Conservation (phyloP, 2,329 filamentous ascomycete genomes). For the Phialophora verrucosa region DNA sequence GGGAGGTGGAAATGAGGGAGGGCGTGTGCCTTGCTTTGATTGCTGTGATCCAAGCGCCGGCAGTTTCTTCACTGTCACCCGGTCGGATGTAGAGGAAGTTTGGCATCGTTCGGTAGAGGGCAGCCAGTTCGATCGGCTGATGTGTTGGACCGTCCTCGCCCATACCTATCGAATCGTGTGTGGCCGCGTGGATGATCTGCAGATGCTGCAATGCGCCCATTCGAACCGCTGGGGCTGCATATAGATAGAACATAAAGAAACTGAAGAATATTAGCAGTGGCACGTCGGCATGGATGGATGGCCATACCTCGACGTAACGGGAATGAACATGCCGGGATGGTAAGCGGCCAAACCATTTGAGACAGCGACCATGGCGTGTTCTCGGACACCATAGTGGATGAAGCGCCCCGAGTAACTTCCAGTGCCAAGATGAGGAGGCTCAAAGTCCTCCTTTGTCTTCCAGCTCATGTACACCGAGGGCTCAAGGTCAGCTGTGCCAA, state of each 20-base stretch:
- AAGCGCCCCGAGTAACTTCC: conserved; percentile 45
- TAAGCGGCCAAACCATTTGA: conserved; percentile 73
- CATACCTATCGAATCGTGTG: conserved; percentile 64
- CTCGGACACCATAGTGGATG: conserved; percentile 86
- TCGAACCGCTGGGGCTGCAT: conserved; percentile 61
- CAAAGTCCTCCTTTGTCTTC: conserved; percentile 58
- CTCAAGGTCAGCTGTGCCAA: conserved; percentile 60
- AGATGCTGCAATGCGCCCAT: conserved; percentile 64
- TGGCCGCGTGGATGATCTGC: conserved; percentile 63
- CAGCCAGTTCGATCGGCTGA: conserved; percentile 62
- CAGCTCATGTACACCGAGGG: conserved; percentile 64
- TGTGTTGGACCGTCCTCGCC: conserved; percentile 67
- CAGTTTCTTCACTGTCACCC: conserved; percentile 61
- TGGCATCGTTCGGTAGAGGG: conserved; percentile 65
- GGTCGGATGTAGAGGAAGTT: conserved; percentile 65
- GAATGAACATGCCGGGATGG: conserved; percentile 59
- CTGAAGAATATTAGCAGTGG: conserved; percentile 35
- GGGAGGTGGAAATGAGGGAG: conserved; percentile 49
- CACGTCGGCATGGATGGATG: too few relatives aligned
- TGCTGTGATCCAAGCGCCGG: conserved; percentile 60
- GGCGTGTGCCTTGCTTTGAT: conserved; percentile 47
- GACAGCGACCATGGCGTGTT: conserved; percentile 89
- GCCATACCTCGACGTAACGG: conserved; percentile 54
- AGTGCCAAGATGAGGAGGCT: conserved; percentile 49
- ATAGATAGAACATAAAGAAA: conserved; percentile 67